Evolutionary conservation across 2,329 filamentous ascomycete genomes (phyloP).

Genomic region (Aquanectria penicillioides): DNA sequence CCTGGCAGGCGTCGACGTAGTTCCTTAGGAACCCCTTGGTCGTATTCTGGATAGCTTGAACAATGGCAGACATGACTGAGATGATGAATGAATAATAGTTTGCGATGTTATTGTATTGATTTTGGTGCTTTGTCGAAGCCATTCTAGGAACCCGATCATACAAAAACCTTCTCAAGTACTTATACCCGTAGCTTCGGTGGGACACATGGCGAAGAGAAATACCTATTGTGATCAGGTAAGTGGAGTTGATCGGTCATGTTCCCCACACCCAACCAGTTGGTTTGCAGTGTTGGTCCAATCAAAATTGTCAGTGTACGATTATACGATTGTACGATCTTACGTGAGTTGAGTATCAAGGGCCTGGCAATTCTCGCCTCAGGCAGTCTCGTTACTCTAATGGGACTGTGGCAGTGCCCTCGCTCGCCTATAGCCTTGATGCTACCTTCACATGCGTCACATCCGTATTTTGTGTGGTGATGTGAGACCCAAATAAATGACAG

Average conservation of each 20-base stretch:
- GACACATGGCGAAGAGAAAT: neutral
- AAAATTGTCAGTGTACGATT: neutral
- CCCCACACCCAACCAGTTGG: neutral
- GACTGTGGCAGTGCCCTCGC: no score
- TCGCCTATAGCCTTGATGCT: no score
- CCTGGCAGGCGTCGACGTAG: neutral
- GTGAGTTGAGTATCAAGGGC: neutral
- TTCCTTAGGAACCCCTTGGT: neutral
- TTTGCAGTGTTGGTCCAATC: neutral
- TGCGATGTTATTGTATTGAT: neutral
- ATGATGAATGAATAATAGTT: neutral
- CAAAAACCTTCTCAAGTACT: no score
- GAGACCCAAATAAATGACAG: no score
- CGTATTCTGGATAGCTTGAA: neutral
- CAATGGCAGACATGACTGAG: neutral
- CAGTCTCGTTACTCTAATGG: no score
- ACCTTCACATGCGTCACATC: no score
- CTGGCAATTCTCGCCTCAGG: neutral
- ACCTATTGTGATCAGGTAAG: neutral
- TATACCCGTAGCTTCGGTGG: no score
- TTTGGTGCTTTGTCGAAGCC: neutral
- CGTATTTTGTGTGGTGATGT: no score
- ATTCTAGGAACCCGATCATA: no score
- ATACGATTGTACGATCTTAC: constrained; percentile 1
- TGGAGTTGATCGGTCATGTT: neutral